Base-by-base conservation (phyloP, 371 early-diverging fungal species). In the Haplosporangium sp. region DNA sequence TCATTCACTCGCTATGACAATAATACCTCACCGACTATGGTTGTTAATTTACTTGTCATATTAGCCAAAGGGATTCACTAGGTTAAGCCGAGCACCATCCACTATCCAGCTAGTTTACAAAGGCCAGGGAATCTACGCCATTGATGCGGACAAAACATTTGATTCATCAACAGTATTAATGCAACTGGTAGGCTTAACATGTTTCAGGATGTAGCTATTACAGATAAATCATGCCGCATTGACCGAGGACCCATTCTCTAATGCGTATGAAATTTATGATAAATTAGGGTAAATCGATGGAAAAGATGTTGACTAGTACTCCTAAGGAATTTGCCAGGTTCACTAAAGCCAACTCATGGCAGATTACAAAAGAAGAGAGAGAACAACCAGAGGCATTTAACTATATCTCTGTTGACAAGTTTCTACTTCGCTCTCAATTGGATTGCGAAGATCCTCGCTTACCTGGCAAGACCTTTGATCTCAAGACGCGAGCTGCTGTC, bases 401-500 rank as follows among this genome's bases (percentile, higher is more conserved):
- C 53, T 81, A 81, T 13, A 81, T 81, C 63, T 35, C 72, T 1
- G 66, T 68, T 11, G 82, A 81, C 59, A 81, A 90, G 15, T 91
- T 98, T 67, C 70, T 97, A 42, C 84, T 98, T 55, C 90, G 98
- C 61, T 93, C 97, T 13, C 98, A 98, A 83, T 82, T 97, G 47
- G 98, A 98, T 85, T 97, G 97, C 72, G 83, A 88, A 53, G 91
- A 97, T 77, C 84, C 88, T 10, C 71, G 90, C 8, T 83, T 98
- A 38, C 94, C 94, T 6, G 87, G 91, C 37, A 85, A 88, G 53
- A 92, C 94, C 1, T 98, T 97, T 88, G 98, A 98, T 85, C 83
- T 98, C 11, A 98, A 98, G 75, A 96, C 97, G 4, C 90, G 98
- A 11, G 97, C 97, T 0, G 89, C 92, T 11, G 83, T 96, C 34